Evolutionary conservation across 192 early-diverging fungal genomes (phyloP).

Genomic region (Linnemannia exigua): DNA sequence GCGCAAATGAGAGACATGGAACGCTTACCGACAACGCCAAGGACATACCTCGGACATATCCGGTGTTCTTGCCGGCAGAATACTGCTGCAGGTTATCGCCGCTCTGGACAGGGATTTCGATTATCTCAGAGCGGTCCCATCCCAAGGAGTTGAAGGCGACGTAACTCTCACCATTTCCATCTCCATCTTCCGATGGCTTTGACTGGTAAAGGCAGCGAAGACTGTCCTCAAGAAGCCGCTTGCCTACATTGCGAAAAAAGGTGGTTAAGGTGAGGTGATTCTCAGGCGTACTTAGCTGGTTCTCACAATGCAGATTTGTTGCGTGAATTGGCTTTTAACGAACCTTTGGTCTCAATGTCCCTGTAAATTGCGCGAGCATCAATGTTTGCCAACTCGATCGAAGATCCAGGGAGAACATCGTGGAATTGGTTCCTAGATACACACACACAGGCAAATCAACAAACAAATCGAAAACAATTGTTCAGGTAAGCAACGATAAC

Average conservation of each 20-base stretch:
- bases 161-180: conserved; percentile 20
- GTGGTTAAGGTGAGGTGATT: not conserved
- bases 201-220: conserved; percentile 58
- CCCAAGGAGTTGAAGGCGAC: conserved; percentile 75
- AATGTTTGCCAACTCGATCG: conserved; percentile 91
- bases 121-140: conserved; percentile 80
- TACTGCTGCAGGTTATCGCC: conserved; percentile 62
- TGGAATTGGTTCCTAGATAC: conserved; percentile 90
- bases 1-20: not conserved
- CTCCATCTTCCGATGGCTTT: not conserved
- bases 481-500: not conserved
- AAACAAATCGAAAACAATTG: not conserved
- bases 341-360: conserved; percentile 48
- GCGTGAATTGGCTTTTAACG: not conserved
- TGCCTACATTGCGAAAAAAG: conserved; percentile 47
- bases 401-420: conserved; percentile 94
- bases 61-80: conserved; percentile 55
- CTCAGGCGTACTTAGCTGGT: not conserved
- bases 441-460: not conserved
- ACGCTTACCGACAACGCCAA: not conserved
- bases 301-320: conserved; percentile 50
- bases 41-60: conserved; percentile 59
- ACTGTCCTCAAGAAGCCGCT: conserved; percentile 60
- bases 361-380: conserved; percentile 78
- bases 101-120: conserved; percentile 69